These are phyloP conservation scores for Penicillium soppii DNA, from an alignment of 495 filamentous ascomycete species.

Conservation along the genomic window DNA sequence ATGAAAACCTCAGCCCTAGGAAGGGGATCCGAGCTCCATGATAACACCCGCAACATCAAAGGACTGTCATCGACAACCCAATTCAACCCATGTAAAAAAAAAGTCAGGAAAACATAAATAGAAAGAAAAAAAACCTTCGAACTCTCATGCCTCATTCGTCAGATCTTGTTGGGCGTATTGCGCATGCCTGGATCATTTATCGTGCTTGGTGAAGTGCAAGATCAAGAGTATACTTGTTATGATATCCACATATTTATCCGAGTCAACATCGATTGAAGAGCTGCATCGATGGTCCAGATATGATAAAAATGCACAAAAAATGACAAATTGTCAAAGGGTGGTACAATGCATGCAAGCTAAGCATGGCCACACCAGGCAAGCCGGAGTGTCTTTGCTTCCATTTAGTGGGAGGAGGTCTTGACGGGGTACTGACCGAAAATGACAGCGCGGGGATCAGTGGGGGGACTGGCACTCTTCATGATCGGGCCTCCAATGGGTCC, in stretches of 20 bases:
- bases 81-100: too few species aligned
- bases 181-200: background rate
- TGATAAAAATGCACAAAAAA: background rate
- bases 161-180: background rate
- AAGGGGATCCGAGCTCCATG: too few species aligned
- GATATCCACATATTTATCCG: background rate
- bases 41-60: too few species aligned
- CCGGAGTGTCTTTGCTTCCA: too few species aligned
- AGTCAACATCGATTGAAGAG: background rate
- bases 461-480: background rate
- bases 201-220: too few species aligned
- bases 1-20: too few species aligned
- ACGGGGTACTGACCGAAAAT: background rate
- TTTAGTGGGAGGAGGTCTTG: too few species aligned
- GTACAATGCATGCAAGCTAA: background rate
- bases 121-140: background rate
- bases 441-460: background rate
- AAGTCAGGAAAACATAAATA: background rate
- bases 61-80: too few species aligned
- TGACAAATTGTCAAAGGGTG: background rate
- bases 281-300: background rate
- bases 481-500: constrained; percentile 1
- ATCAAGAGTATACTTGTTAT: background rate
- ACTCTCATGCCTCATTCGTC: background rate
- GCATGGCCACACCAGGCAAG: background rate